These are phyloP conservation scores for Aristolochia californica DNA, from an alignment of 164 flowering plant species.

Conservation along the genomic window DNA sequence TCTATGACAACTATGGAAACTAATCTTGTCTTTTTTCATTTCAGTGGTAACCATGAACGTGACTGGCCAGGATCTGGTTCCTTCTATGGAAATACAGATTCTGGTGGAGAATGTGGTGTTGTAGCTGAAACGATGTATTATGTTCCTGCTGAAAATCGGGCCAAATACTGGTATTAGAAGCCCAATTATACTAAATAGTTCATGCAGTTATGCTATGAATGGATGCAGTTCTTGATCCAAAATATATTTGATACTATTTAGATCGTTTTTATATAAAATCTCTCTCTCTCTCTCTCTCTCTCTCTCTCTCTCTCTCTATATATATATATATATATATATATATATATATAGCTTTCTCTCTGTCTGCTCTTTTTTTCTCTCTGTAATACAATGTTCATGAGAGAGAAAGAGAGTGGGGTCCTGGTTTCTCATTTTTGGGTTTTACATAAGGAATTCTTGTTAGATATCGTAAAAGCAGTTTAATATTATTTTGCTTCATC, in stretches of 20 bases:
- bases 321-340: too few species aligned
- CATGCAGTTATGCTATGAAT: too few species aligned
- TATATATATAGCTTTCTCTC: too few species aligned
- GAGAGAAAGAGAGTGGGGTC: too few species aligned
- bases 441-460: too few species aligned
- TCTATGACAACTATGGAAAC: background rate
- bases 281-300: too few species aligned
- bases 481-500: background rate
- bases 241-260: background rate
- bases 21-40: background rate
- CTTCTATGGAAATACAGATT: constrained; percentile 29
- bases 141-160: constrained; percentile 40
- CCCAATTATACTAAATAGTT: too few species aligned
- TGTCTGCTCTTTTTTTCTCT: too few species aligned
- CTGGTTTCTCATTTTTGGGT: too few species aligned
- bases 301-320: too few species aligned
- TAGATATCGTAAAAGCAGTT: background rate
- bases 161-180: constrained; percentile 26
- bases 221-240: background rate
- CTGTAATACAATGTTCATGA: too few species aligned
- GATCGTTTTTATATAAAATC: too few species aligned
- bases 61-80: constrained; percentile 43
- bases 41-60: constrained; percentile 43
- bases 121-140: constrained; percentile 35
- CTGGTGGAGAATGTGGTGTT: constrained; percentile 47